A percentile compares a stretch with the other conserved stretches of the same genome.
Conservation (phyloP, 805 yeast species). For the Candida andamanensis region DNA sequence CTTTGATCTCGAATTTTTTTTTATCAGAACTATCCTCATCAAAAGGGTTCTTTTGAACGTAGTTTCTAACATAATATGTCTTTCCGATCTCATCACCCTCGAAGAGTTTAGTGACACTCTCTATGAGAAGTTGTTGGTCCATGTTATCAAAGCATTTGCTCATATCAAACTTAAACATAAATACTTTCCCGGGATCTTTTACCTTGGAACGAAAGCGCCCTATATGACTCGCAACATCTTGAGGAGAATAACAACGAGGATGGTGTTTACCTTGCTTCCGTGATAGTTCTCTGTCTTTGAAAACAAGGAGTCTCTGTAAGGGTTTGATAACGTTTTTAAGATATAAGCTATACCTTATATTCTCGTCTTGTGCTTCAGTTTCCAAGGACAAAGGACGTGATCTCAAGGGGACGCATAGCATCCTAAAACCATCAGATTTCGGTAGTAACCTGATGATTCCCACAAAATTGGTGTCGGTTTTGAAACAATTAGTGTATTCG, state of each 20-base stretch:
- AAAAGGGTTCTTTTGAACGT: conserved; percentile 10
- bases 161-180: conserved; percentile 69
- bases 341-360: conserved; percentile 17
- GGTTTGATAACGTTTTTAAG: conserved; percentile 7
- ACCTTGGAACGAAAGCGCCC: neutral
- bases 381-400: conserved; percentile 7
- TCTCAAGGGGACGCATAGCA: conserved; percentile 49
- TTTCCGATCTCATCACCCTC: conserved; percentile 14
- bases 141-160: conserved; percentile 72
- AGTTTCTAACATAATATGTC: conserved; percentile 18
- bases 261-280: neutral
- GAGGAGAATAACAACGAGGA: conserved; percentile 36
- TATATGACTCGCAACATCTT: conserved; percentile 41
- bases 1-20: conserved; percentile 9
- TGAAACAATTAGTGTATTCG: conserved; percentile 3
- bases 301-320: conserved; percentile 7
- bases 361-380: conserved; percentile 4
- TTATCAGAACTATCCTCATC: conserved; percentile 3
- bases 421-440: conserved; percentile 53
- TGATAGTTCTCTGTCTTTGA: conserved; percentile 9
- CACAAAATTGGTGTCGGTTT: conserved; percentile 8
- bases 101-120: conserved; percentile 27
- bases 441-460: conserved; percentile 37
- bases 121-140: conserved; percentile 41
- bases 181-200: conserved; percentile 29